Conservation (phyloP, 176 grass and related monocot genomes). For the Hyparrhenia diplandra region DNA sequence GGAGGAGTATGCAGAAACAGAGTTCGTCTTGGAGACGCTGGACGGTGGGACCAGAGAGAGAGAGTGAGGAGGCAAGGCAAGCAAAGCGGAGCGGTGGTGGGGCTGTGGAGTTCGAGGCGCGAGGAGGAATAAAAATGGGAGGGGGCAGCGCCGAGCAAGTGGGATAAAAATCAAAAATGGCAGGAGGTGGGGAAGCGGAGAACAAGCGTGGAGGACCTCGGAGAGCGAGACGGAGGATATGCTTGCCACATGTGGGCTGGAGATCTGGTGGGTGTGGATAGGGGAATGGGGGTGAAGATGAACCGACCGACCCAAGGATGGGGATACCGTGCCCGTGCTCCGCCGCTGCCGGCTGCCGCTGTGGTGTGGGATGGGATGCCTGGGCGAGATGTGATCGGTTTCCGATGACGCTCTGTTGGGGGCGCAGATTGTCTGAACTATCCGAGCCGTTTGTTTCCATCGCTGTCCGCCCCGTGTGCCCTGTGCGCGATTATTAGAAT, state of each 20-base stretch:
- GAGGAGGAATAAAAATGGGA: conserved; percentile 30
- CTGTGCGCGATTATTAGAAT: neutral
- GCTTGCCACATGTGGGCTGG: neutral
- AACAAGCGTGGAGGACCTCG: conserved; percentile 11
- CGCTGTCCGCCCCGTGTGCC: neutral
- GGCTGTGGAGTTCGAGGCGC: conserved; percentile 18
- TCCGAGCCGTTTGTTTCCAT: no score
- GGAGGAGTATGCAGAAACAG: neutral
- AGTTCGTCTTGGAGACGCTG: neutral
- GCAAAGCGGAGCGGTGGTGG: neutral
- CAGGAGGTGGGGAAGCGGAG: neutral
- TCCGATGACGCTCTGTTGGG: neutral
- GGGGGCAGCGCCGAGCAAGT: conserved; percentile 8
- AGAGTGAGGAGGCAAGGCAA: neutral
- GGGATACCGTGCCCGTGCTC: neutral
- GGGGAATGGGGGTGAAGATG: no score
- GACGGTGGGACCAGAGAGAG: no score
- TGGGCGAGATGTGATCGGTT: neutral
- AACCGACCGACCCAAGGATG: neutral
- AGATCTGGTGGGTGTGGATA: conserved; percentile 1
- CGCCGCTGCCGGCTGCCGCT: neutral
- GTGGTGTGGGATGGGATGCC: neutral
- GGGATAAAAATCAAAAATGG: neutral
- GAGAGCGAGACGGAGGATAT: neutral
- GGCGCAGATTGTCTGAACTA: no score